These are phyloP conservation scores for Phialemoniopsis sp. DNA, from an alignment of 2,329 filamentous ascomycete species.

Conservation along the genomic window DNA sequence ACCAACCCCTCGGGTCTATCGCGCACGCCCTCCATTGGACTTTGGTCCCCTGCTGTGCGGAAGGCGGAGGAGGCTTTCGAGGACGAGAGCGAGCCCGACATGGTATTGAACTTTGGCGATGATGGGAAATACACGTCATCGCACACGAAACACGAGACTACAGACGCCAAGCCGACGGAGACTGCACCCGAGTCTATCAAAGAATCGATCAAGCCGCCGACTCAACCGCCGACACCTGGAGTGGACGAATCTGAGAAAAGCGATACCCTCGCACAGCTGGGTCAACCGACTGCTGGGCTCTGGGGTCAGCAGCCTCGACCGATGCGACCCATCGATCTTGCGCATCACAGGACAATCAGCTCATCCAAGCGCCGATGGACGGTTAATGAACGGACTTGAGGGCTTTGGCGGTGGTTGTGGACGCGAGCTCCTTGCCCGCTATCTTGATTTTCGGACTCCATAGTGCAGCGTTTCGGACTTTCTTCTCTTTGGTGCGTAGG, in stretches of 20 bases:
- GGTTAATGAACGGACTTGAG: conserved; percentile 38
- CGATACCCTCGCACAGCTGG: conserved; percentile 26
- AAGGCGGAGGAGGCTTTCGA: conserved; percentile 25
- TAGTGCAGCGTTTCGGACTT: too few species aligned
- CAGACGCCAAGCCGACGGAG: too few species aligned
- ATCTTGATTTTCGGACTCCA: too few species aligned
- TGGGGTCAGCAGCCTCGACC: conserved; percentile 37
- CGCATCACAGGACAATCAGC: conserved; percentile 27
- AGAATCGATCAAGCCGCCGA: too few species aligned
- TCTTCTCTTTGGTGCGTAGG: too few species aligned
- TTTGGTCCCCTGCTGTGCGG: conserved; percentile 38
- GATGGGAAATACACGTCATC: conserved; percentile 2
- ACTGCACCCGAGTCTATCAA: too few species aligned
- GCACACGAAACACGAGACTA: conserved; percentile 8
- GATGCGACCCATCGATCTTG: too few species aligned
- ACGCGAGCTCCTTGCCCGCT: too few species aligned
- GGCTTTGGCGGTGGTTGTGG: too few species aligned
- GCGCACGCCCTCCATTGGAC: conserved; percentile 37
- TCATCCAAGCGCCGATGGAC: conserved; percentile 52
- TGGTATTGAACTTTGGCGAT: conserved; percentile 11
- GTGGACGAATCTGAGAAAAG: conserved; percentile 23
- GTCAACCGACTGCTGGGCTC: conserved; percentile 33
- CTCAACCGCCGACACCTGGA: conserved; percentile 4
- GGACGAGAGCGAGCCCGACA: conserved; percentile 34
- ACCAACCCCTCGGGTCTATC: conserved; percentile 16